Evolutionary conservation across 129 eudicot genomes (phyloP), one percentile per base, ranked within the genome.

Genomic region (Sambucus nigra): DNA sequence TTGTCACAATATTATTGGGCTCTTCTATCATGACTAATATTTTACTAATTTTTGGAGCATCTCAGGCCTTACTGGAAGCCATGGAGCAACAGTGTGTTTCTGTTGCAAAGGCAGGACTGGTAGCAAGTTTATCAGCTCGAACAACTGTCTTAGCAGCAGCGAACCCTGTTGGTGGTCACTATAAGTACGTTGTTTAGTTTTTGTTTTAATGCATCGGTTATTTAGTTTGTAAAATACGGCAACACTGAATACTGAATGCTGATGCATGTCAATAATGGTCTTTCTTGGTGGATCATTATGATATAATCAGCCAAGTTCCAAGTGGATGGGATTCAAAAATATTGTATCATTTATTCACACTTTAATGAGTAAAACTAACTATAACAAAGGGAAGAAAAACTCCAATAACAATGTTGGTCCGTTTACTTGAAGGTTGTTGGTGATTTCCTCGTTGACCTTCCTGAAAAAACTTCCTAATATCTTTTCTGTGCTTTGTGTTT

Each of bases 61-160:
- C 57, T 32, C 70, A 92, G 99, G 74, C 94, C 63, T 79, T 92
- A 59, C 66, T 92, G 61, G 96, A 92, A 80, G 99, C 99, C 4
- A 92, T 92, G 99, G 99, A 92, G 72, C 99, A 92, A 68, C 99
- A 86, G 53, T 82, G 99, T 47, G 99, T 92, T 47, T 92, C 99
- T 27, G 96, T 92, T 74, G 99, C 99, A 9, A 92, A 92, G 80
- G 99, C 99, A 41, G 99, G 99, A 59, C 81, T 92, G 15, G 92
- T 92, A 53, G 99, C 99, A 60, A 92, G 96, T 70, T 79, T 92
- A 71, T 92, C 99, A 10, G 99, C 96, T n/a, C 78, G 87, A 60
- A 92, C 99, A 72, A 79, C 96, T 49, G 86, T 92, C 66, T 77
- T 92, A 77, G 99, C 99, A 33, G 99, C 99, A 32, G 96, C 99